Evolutionary conservation across 805 yeast species (phyloP).

Genomic region (Saturnispora saitoi): DNA sequence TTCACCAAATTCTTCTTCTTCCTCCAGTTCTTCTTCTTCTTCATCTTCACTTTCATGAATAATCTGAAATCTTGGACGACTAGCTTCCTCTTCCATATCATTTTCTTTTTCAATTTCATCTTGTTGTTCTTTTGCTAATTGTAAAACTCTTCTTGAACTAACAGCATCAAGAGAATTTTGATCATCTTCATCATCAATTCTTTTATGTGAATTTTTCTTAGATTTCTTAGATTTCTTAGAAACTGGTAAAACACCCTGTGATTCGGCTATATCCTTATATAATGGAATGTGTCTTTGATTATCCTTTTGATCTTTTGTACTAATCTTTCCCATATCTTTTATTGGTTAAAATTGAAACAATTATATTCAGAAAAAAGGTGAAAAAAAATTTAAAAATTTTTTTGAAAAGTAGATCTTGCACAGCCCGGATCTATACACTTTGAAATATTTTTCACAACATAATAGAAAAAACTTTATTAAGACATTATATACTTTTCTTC

Average conservation of each 20-base stretch:
- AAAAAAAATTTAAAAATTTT: constrained; percentile 2
- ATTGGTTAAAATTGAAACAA: not conserved
- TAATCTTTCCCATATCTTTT: constrained; percentile 54
- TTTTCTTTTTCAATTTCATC: constrained; percentile 77
- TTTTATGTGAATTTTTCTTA: constrained; percentile 10
- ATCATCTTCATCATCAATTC: constrained; percentile 39
- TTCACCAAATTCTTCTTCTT: constrained; percentile 27
- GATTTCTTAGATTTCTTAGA: constrained; percentile 8
- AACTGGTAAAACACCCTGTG: constrained; percentile 51
- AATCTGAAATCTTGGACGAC: constrained; percentile 23
- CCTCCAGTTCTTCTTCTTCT: constrained; percentile 16
- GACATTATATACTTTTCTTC: no score
- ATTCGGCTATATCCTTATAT: constrained; percentile 66
- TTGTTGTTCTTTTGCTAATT: constrained; percentile 88
- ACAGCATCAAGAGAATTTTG: constrained; percentile 74
- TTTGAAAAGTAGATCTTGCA: constrained; percentile 2
- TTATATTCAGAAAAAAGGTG: not conserved
- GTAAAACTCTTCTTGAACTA: constrained; percentile 72
- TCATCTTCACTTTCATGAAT: constrained; percentile 26
- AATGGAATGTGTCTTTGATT: constrained; percentile 76
- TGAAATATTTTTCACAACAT: not conserved
- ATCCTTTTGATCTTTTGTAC: constrained; percentile 40
- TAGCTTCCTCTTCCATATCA: constrained; percentile 22
- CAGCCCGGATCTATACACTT: constrained; percentile 1
- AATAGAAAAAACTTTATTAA: no score